phyloP scores from a whole-genome alignment of 2,329 filamentous ascomycete species.

The Tricladium varicosporioides region DNA sequence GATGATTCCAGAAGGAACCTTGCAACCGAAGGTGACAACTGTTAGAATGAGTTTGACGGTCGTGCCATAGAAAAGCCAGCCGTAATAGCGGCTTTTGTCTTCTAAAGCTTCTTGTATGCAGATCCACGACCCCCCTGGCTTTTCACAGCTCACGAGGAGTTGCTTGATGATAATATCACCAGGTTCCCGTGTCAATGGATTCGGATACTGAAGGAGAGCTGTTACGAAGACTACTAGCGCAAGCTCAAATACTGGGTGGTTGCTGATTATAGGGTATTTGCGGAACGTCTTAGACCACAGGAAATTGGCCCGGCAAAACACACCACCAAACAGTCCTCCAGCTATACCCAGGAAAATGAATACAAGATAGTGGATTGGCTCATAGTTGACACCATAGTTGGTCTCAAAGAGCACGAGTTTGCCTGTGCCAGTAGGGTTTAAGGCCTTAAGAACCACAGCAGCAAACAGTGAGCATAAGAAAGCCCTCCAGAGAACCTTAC shows the following conservation, averaged over 20 bases:
- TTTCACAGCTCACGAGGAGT: constrained; percentile 52
- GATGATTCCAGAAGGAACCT: constrained; percentile 59
- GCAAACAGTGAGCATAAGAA: constrained; percentile 57
- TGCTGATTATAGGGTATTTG: constrained; percentile 49
- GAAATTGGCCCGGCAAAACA: constrained; percentile 58
- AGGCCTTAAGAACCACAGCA: constrained; percentile 51
- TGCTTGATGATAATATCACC: constrained; percentile 56
- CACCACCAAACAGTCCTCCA: constrained; percentile 57
- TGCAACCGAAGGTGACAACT: constrained; percentile 57
- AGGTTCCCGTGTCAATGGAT: constrained; percentile 51
- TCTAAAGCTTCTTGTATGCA: constrained; percentile 46
- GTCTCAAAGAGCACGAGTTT: constrained; percentile 61
- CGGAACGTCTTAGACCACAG: constrained; percentile 55
- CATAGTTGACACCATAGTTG: constrained; percentile 54
- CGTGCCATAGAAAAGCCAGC: constrained; percentile 51
- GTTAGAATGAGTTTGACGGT: constrained; percentile 54
- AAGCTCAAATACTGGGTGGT: constrained; percentile 54
- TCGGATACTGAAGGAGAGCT: constrained; percentile 54
- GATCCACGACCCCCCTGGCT: constrained; percentile 43
- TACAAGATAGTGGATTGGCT: constrained; percentile 52
- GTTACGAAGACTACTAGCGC: constrained; percentile 52
- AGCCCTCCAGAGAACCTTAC: constrained; percentile 56
- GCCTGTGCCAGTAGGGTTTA: constrained; percentile 60
- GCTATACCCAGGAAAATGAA: constrained; percentile 55
- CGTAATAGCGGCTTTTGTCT: constrained; percentile 44